These are phyloP conservation scores for Cinnamomum chago DNA, from an alignment of 164 flowering plant genomes.

Conservation along the genomic window DNA sequence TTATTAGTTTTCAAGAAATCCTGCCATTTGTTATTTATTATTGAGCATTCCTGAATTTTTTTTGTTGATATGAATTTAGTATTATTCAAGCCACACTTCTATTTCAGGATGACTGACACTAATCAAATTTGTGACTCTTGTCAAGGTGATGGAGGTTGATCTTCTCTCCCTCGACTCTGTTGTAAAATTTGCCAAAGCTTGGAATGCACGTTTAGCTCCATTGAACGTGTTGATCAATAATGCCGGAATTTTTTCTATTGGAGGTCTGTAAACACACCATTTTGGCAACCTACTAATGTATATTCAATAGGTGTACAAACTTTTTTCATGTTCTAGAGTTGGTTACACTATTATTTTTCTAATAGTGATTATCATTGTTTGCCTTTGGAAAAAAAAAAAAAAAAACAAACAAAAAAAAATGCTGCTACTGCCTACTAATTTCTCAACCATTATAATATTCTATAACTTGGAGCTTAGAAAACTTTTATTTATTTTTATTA, in stretches of 20 bases:
- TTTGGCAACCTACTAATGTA: background rate
- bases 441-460: no score
- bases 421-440: background rate
- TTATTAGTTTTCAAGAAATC: background rate
- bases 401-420: no score
- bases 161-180: constrained; percentile 93
- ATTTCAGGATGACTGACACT: constrained; percentile 15
- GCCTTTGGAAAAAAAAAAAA: background rate
- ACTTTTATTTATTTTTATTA: no score
- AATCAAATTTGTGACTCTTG: constrained; percentile 10
- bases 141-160: constrained; percentile 88
- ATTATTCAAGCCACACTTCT: constrained; percentile 1
- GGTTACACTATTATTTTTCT: background rate
- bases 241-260: constrained; percentile 90
- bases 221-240: constrained; percentile 90
- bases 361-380: background rate
- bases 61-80: background rate
- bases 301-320: background rate
- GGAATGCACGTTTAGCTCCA: constrained; percentile 83
- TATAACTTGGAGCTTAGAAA: no score
- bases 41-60: background rate
- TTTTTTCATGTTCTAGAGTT: background rate
- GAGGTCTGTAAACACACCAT: constrained; percentile 43
- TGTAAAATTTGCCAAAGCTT: constrained; percentile 69
- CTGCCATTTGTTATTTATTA: background rate